Percentiles rank a stretch among this genome's conserved stretches.
Conservation (phyloP, 495 filamentous ascomycete genomes). For the Penicillium daleae region DNA sequence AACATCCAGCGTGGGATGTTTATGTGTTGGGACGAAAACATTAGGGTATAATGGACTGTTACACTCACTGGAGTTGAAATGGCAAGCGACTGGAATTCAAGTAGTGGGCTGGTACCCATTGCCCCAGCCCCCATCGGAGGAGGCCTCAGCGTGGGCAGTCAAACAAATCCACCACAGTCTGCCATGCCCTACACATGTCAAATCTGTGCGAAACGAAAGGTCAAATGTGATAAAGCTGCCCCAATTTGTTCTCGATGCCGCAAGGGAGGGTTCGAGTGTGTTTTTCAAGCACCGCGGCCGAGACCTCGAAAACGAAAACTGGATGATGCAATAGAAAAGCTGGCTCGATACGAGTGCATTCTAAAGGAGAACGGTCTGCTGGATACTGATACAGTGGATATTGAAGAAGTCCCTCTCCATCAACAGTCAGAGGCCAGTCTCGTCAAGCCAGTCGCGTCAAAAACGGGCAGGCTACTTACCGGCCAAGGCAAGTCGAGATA, state of each 20-base stretch:
- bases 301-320: conserved; percentile 20
- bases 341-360: conserved; percentile 26
- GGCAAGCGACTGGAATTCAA: not conserved
- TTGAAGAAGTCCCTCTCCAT: not conserved
- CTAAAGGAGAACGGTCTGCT: conserved; percentile 25
- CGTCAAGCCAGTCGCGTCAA: conserved; percentile 5
- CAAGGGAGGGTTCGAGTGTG: conserved; percentile 22
- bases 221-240: conserved; percentile 49
- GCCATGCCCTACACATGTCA: conserved; percentile 29
- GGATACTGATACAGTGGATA: conserved; percentile 10
- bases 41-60: conserved; percentile 2
- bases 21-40: not conserved
- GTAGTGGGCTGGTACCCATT: conserved; percentile 20
- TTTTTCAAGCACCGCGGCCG: conserved; percentile 17
- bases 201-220: conserved; percentile 48
- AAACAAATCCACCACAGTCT: not conserved
- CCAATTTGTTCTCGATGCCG: conserved; percentile 46
- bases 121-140: conserved; percentile 16
- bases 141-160: not conserved
- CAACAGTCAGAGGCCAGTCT: not conserved
- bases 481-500: conserved; percentile 24
- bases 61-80: conserved; percentile 3
- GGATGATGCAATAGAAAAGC: conserved; percentile 14
- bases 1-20: not conserved
- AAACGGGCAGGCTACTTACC: conserved; percentile 16